phyloP scores from a whole-genome alignment of 345 rosid species.

The Cochlearia excelsa region DNA sequence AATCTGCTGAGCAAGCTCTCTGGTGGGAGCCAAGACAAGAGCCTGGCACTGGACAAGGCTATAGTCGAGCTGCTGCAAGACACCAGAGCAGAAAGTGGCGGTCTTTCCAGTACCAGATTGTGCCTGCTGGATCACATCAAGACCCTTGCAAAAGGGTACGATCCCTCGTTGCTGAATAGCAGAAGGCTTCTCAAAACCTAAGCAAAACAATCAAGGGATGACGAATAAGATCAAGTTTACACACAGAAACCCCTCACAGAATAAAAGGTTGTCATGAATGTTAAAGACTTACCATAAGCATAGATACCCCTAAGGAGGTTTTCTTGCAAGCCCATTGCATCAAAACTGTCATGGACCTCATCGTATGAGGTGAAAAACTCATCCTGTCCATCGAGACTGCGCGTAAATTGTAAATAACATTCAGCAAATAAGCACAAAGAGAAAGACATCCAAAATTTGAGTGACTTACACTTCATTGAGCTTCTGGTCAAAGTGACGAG shows the following conservation, averaged over 20 bases:
- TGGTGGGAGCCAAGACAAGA: slow-evolving; percentile 58
- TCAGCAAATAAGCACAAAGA: background rate
- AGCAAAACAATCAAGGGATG: background rate
- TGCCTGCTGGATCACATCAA: slow-evolving; percentile 51
- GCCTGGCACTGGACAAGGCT: slow-evolving; percentile 34
- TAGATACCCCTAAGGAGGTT: slow-evolving; percentile 23
- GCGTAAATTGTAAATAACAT: background rate
- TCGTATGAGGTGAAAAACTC: slow-evolving; percentile 45
- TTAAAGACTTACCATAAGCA: slow-evolving; percentile 40
- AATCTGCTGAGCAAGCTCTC: slow-evolving; percentile 84
- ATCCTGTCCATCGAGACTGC: slow-evolving; percentile 41
- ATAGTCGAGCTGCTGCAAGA: slow-evolving; percentile 72
- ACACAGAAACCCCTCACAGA: background rate
- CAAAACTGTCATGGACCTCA: slow-evolving; percentile 26
- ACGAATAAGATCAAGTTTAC: background rate
- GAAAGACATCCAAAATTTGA: background rate
- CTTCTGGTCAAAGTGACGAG: background rate
- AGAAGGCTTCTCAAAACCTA: slow-evolving; percentile 77
- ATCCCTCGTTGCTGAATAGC: slow-evolving; percentile 77
- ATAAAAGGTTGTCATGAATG: background rate
- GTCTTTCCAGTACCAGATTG: slow-evolving; percentile 85
- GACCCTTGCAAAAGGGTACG: too few relatives aligned
- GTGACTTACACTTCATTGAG: slow-evolving; percentile 43
- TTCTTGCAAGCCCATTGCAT: too few relatives aligned
- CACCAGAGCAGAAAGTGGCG: slow-evolving; percentile 80